Evolutionary conservation across 805 yeast species (phyloP).

Genomic region (Brettanomyces anomalus): DNA sequence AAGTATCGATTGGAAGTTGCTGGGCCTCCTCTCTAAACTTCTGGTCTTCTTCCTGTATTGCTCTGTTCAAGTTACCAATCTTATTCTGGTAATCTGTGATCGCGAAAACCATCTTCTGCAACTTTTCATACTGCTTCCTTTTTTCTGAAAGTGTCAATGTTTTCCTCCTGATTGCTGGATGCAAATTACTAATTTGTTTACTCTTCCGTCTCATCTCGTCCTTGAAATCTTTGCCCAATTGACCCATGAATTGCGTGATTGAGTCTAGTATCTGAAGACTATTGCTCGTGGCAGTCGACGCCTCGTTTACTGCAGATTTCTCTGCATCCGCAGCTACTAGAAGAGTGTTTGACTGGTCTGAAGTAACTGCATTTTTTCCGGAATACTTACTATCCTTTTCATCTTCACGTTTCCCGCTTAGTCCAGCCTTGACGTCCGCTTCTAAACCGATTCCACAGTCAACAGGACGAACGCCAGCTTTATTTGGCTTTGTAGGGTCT

Average conservation of each 20-base stretch:
- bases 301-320: neutral
- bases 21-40: conserved; percentile 36
- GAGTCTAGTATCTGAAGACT: conserved; percentile 38
- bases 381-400: conserved; percentile 1
- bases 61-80: conserved; percentile 49
- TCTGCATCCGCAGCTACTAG: neutral
- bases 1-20: conserved; percentile 24
- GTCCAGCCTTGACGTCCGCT: conserved; percentile 4
- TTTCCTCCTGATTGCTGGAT: conserved; percentile 48
- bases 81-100: conserved; percentile 46
- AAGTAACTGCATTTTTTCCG: neutral
- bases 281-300: neutral
- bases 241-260: conserved; percentile 39
- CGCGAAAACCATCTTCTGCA: conserved; percentile 35
- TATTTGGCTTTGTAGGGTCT: conserved; percentile 66
- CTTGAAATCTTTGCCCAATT: conserved; percentile 51
- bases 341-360: neutral
- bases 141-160: conserved; percentile 41
- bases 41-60: conserved; percentile 53
- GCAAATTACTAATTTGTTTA: conserved; percentile 40
- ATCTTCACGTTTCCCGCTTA: neutral
- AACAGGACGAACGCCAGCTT: conserved; percentile 75
- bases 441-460: conserved; percentile 70
- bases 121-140: conserved; percentile 41
- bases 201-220: conserved; percentile 48